Evolutionary conservation across 176 grass and related monocot genomes (phyloP), one percentile per base, ranked within the genome.

Genomic region (Musa acuminata): DNA sequence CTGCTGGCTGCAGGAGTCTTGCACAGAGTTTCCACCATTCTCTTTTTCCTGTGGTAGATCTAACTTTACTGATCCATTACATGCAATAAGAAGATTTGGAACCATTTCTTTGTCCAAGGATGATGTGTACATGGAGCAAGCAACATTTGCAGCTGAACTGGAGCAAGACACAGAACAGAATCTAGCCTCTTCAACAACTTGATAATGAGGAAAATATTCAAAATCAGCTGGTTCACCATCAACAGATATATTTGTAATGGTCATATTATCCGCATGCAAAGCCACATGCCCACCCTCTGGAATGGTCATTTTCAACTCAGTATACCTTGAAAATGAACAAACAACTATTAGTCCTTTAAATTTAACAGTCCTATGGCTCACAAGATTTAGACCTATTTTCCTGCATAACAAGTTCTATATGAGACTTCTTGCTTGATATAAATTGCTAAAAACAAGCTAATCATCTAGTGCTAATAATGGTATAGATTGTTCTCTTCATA

Each of bases 201-300:
- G 89, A 85, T 87, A 91, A 64, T 87, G 86, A 73, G 95, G 88
- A 49, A 72, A 93, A 78, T 93, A 85, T 14, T 93, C 88, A 83
- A 91, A 98, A 21, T 93, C 87, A 64, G 62, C 66, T 74, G 66
- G 71, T 79, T 98, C 88, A 29, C 90, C 95, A 79, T 98, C 90
- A 59, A 98, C 90, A 66, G 89, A 81, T 81, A 98, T 76, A 72
- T 67, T 91, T 66, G 64, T 86, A 81, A 98, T 87, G 1, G 54
- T 91, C 88, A 98, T 87, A 77, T 88, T 98, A 57, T 92, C 87
- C 66, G 94, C 94, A 78, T 91, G 77, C 57, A 98, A 80, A 77
- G 90, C 80, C 62, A 98, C 81, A 80, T 80, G 87, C 73, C 85
- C 84, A 16, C 69, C 84, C 72, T 98, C 90, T 70, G 80, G 81